Percentiles rank a stretch among this genome's conserved stretches.
These are phyloP conservation scores for Blastocystis sp. DNA, from an alignment of 352 stramenopile species.

Conservation along the genomic window DNA sequence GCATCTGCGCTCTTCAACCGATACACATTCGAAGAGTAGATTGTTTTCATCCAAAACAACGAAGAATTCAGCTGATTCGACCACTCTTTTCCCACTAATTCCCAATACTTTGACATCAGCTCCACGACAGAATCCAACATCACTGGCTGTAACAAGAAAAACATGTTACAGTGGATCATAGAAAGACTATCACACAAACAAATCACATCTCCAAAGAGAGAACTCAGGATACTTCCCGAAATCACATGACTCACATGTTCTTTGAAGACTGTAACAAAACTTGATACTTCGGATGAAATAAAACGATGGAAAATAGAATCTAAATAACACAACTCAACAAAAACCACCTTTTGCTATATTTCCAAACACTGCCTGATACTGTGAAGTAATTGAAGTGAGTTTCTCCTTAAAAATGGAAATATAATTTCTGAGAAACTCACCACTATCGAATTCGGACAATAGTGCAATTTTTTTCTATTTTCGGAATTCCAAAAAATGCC, in stretches of 20 bases:
- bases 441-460: background rate
- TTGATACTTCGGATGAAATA: background rate
- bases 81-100: background rate
- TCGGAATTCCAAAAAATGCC: no score
- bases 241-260: background rate
- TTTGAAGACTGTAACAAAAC: background rate
- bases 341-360: background rate
- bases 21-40: constrained; percentile 39
- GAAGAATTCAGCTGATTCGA: background rate
- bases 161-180: background rate
- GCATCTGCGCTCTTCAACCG: constrained; percentile 17
- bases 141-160: background rate
- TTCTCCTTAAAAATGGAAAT: constrained; percentile 43
- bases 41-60: constrained; percentile 57
- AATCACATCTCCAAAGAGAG: constrained; percentile 6
- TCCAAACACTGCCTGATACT: constrained; percentile 43
- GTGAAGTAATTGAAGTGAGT: background rate
- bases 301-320: constrained; percentile 4
- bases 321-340: background rate
- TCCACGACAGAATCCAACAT: background rate
- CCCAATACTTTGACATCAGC: constrained; percentile 16
- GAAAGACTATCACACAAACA: background rate
- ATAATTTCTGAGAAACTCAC: background rate
- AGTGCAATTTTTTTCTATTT: background rate
- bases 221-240: background rate